These are phyloP conservation scores for Lomentospora prolificans DNA, from an alignment of 2,329 filamentous ascomycete species.

Conservation along the genomic window DNA sequence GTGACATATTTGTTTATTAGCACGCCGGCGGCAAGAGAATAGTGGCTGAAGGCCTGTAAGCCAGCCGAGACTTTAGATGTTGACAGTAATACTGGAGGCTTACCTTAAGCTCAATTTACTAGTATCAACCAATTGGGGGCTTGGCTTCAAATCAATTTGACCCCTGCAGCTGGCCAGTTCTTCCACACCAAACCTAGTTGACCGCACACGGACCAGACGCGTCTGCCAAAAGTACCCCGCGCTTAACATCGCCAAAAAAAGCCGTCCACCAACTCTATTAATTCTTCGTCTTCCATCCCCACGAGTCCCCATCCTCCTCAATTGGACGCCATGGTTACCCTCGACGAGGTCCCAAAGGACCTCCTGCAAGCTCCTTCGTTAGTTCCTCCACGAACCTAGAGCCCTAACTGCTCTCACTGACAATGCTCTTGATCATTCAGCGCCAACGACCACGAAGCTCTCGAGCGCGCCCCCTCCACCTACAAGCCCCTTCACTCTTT, in stretches of 20 bases:
- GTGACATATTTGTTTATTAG: not conserved
- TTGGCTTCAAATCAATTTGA: too few species aligned
- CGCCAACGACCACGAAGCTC: conserved; percentile 25
- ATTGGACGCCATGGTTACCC: conserved; percentile 21
- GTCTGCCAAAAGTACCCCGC: not conserved
- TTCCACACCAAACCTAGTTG: too few species aligned
- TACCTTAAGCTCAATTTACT: too few species aligned
- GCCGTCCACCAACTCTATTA: not conserved
- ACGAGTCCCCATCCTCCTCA: not conserved
- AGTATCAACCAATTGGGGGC: too few species aligned
- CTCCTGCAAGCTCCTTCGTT: conserved; percentile 25
- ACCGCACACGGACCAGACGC: too few species aligned
- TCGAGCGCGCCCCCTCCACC: conserved; percentile 42
- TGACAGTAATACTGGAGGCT: too few species aligned
- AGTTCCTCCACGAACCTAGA: conserved; percentile 9
- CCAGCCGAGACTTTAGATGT: too few species aligned
- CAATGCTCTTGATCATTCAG: conserved; percentile 14
- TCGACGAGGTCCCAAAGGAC: conserved; percentile 23
- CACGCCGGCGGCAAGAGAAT: not conserved
- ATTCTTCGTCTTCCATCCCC: not conserved
- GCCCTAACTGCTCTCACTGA: conserved; percentile 3
- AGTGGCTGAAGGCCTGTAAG: too few species aligned
- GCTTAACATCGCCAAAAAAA: not conserved
- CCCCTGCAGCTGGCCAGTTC: too few species aligned
- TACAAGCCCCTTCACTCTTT: conserved; percentile 75